Conservation (phyloP, 495 filamentous ascomycete genomes). For the Neurospora terricola region DNA sequence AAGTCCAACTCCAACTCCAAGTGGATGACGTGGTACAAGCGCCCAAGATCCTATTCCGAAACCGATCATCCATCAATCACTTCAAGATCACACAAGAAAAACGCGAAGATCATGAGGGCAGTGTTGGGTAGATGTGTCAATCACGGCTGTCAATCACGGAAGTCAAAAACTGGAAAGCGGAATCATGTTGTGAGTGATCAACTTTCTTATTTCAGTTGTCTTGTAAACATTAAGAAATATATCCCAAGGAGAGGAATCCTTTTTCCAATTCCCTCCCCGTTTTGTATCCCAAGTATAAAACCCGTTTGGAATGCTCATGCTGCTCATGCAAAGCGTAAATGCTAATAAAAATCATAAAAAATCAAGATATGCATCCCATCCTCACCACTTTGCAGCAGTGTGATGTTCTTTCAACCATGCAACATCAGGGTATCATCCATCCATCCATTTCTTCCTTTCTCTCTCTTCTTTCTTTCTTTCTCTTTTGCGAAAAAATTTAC, state of each 20-base stretch:
- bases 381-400: background rate
- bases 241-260: background rate
- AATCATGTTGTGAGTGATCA: background rate
- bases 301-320: background rate
- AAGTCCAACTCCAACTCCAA: background rate
- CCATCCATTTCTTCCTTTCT: background rate
- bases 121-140: background rate
- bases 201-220: background rate
- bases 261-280: background rate
- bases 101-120: background rate
- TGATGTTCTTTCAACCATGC: background rate
- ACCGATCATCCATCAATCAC: background rate
- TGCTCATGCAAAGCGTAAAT: background rate
- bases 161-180: background rate
- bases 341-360: background rate
- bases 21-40: background rate
- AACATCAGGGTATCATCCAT: background rate
- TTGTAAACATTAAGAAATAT: background rate
- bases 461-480: background rate
- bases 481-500: background rate
- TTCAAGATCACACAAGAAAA: background rate
- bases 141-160: background rate
- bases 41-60: background rate
- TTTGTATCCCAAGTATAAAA: background rate
- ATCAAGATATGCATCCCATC: background rate